These are phyloP conservation scores for Brasenia schreberi DNA, from an alignment of 164 flowering plant genomes.

Conservation along the genomic window DNA sequence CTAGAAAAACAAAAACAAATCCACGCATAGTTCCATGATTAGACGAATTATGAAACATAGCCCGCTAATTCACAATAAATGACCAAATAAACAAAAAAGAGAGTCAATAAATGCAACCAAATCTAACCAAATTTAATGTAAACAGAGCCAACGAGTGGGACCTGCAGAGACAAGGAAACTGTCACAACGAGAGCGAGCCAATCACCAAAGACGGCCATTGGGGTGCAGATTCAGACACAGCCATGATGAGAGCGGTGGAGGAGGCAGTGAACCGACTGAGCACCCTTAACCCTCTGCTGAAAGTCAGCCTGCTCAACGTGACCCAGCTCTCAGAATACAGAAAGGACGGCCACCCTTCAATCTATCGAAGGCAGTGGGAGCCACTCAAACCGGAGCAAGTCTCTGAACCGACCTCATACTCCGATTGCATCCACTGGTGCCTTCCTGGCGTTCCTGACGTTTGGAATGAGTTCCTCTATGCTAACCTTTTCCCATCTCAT, in stretches of 20 bases:
- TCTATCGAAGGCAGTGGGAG: slow-evolving; percentile 89
- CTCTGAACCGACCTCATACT: slow-evolving; percentile 66
- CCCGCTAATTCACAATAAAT: no score
- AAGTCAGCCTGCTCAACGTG: slow-evolving; percentile 66
- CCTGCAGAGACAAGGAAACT: neutral
- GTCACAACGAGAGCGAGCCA: slow-evolving; percentile 23
- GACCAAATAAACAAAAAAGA: neutral
- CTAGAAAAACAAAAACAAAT: no score
- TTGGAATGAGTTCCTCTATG: slow-evolving; percentile 65
- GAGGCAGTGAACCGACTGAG: slow-evolving; percentile 16
- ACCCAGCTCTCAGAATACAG: slow-evolving; percentile 80
- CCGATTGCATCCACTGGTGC: slow-evolving; percentile 92
- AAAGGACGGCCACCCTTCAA: slow-evolving; percentile 78
- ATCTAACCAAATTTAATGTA: neutral
- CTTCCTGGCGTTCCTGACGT: slow-evolving; percentile 92
- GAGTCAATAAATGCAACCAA: neutral
- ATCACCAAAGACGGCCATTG: slow-evolving; percentile 25
- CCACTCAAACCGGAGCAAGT: slow-evolving; percentile 60
- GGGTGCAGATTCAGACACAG: slow-evolving; percentile 32
- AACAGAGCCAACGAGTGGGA: neutral
- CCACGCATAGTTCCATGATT: neutral
- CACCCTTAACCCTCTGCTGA: neutral
- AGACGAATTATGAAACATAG: no score
- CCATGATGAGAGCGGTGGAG: slow-evolving; percentile 36
- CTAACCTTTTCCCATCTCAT: neutral